These are phyloP conservation scores for Ciborinia camelliae DNA, from an alignment of 2,329 filamentous ascomycete species.

Conservation along the genomic window DNA sequence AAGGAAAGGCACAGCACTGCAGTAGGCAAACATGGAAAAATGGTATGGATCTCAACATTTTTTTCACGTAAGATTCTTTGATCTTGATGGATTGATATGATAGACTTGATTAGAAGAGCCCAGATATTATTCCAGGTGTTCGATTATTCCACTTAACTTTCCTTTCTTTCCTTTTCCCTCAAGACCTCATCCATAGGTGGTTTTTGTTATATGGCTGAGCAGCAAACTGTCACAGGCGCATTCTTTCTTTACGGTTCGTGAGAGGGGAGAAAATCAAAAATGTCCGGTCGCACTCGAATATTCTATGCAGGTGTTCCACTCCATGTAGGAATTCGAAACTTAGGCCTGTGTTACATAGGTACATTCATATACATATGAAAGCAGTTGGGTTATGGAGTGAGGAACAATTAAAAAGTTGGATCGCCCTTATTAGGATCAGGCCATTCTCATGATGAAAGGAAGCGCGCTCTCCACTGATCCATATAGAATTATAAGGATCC, in stretches of 20 bases:
- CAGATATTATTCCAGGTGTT: background rate
- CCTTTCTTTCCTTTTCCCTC: background rate
- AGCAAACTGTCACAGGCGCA: background rate
- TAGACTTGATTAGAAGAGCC: background rate
- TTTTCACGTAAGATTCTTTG: background rate
- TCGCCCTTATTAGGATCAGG: background rate
- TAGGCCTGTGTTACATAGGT: background rate
- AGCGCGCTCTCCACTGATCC: background rate
- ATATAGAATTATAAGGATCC: background rate
- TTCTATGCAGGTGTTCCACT: slow-evolving; percentile 4
- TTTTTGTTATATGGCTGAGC: background rate
- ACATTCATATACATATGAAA: background rate
- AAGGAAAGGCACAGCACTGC: background rate
- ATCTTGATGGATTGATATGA: too few relatives aligned
- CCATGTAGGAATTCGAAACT: slow-evolving; percentile 2
- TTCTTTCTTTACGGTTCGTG: background rate
- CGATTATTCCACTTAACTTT: background rate
- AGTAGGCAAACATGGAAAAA: background rate
- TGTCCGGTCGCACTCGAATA: background rate
- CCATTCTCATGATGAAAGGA: background rate
- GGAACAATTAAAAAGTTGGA: background rate
- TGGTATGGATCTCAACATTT: background rate
- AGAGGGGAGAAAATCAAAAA: background rate
- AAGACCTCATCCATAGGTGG: background rate
- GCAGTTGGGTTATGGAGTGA: background rate